Base-by-base conservation (phyloP, 768 basidiomycete genomes). In the Mrakia frigida region DNA sequence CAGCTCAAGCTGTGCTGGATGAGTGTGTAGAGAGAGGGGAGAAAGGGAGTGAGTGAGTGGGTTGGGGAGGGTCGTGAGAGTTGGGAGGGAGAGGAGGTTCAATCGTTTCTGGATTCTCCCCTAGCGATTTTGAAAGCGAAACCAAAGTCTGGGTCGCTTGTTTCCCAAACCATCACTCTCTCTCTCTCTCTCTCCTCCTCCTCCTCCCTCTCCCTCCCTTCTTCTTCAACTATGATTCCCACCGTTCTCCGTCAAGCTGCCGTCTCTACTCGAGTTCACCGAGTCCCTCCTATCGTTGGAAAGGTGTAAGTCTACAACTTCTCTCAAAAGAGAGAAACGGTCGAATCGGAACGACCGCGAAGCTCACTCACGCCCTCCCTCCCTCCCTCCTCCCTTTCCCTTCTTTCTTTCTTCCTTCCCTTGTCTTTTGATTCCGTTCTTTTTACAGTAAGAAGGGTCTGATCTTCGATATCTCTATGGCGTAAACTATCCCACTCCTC, bases 391-490 rank as follows among this genome's bases (percentile, higher is more conserved):
- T 37, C 6, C 6, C 7, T 33, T 16, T 63, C 16, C 59, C n/a
- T n/a, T n/a, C n/a, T n/a, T n/a, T n/a, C n/a, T n/a, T n/a, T n/a
- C n/a, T n/a, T n/a, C n/a, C n/a, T n/a, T n/a, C n/a, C n/a, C n/a
- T n/a, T n/a, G n/a, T 73, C 28, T 25, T 25, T 6, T 61, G 35
- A 10, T 71, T 18, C 35, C 74, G 50, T 28, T 56, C n/a, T 23
- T 46, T 41, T 23, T 69, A 81, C 91, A 95, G 85, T 91, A 94
- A 37, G 86, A 96, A 95, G 85, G 87, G 89, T 81, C 89, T 95
- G 84, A 92, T 92, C 89, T 88, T 93, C 78, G 94, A 97, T 82
- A 80, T 96, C 78, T 86, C 88, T 67, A 86, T 88, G 80, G 87
- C 88, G 81, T 50, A 50, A 50, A 2, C 21, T 18, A 2, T 6